These are phyloP conservation scores for Orbilia quercus DNA, from an alignment of 2,329 filamentous ascomycete species.

Conservation along the genomic window DNA sequence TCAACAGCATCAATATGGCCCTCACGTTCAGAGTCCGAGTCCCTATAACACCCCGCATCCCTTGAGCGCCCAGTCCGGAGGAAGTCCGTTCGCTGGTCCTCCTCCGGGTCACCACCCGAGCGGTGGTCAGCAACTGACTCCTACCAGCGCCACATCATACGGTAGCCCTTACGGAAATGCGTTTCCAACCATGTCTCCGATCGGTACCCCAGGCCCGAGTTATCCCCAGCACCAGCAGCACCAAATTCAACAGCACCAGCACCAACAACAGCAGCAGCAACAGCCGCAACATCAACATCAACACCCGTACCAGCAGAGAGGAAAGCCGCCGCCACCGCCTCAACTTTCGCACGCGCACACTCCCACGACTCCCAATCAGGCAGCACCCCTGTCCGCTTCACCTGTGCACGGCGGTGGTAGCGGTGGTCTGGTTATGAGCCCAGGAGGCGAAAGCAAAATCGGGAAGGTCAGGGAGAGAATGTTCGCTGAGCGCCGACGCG, in stretches of 20 bases:
- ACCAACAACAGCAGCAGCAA: conserved; percentile 46
- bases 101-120: conserved; percentile 29
- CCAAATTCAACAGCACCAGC: conserved; percentile 32
- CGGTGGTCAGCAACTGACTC: conserved; percentile 31
- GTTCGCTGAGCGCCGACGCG: conserved; percentile 47
- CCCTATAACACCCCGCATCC: conserved; percentile 50
- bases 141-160: conserved; percentile 53
- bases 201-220: conserved; percentile 43
- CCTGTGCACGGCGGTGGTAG: conserved; percentile 53
- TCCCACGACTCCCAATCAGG: conserved; percentile 28
- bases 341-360: conserved; percentile 47
- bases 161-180: conserved; percentile 39
- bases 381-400: conserved; percentile 35
- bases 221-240: conserved; percentile 42
- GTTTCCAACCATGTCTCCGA: conserved; percentile 44
- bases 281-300: conserved; percentile 43
- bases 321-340: conserved; percentile 33
- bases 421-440: conserved; percentile 40
- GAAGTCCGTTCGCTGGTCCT: conserved; percentile 43
- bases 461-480: conserved; percentile 51
- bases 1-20: conserved; percentile 27
- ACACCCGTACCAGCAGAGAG: conserved; percentile 37
- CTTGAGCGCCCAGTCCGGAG: conserved; percentile 47
- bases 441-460: conserved; percentile 21
- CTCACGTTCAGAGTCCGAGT: conserved; percentile 43